A percentile compares a stretch with the other conserved stretches of the same genome.
phyloP scores from a whole-genome alignment of 1,284 basidiomycete genomes.

The Papiliotrema flavescens region DNA sequence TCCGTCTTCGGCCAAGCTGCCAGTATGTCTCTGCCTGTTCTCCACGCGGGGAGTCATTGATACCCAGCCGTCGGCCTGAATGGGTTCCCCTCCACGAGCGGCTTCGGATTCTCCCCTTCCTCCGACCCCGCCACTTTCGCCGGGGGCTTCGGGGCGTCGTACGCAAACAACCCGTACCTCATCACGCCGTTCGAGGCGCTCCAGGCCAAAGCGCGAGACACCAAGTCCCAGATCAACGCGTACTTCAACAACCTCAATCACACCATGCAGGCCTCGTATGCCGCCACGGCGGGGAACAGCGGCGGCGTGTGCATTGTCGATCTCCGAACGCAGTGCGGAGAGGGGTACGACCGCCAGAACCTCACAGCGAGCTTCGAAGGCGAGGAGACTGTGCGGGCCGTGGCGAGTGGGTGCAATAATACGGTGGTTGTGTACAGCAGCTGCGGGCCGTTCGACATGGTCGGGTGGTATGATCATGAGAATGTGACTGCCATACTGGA shows the following conservation, averaged over 20 bases:
- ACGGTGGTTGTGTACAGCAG: constrained; percentile 14
- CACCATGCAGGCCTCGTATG: constrained; percentile 11
- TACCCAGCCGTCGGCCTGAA: constrained; percentile 7
- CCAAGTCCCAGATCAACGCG: constrained; percentile 11
- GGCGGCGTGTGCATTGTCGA: constrained; percentile 12
- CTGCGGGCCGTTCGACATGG: constrained; percentile 13
- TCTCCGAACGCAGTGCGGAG: constrained; percentile 8
- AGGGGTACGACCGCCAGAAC: constrained; percentile 7
- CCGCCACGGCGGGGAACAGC: constrained; percentile 3
- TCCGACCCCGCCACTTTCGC: constrained; percentile 5
- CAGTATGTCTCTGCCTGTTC: constrained; percentile 1
- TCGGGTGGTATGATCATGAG: constrained; percentile 47
- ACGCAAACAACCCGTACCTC: constrained; percentile 9
- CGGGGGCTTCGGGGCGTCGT: constrained; percentile 11
- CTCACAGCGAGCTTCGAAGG: constrained; percentile 16
- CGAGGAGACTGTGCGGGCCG: constrained; percentile 14
- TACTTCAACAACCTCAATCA: constrained; percentile 20
- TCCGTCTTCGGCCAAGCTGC: constrained; percentile 4
- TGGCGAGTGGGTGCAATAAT: constrained; percentile 11
- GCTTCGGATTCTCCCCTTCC: constrained; percentile 3
- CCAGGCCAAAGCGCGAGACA: constrained; percentile 3
- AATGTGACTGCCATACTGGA: constrained; percentile 64
- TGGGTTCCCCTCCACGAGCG: constrained; percentile 10
- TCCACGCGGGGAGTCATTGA: neutral
- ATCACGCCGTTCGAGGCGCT: constrained; percentile 12